phyloP scores from a whole-genome alignment of 192 early-diverging fungal species.

The Backusella tarrabulga region DNA sequence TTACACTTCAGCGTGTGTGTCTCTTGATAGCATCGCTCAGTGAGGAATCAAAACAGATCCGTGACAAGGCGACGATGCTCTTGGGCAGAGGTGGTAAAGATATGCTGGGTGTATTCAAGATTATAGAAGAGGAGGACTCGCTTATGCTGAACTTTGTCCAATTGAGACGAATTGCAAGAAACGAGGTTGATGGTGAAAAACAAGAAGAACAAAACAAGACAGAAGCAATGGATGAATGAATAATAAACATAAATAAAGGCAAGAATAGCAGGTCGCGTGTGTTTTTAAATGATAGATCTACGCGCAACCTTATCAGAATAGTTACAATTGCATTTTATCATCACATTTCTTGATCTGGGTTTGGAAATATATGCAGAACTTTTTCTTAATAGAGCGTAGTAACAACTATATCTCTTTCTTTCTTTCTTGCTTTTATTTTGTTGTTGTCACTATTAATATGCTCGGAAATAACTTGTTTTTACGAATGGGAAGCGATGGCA shows the following conservation, averaged over 20 bases:
- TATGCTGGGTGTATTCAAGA: conserved; percentile 12
- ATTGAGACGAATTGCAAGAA: conserved; percentile 20
- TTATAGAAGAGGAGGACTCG: conserved; percentile 28
- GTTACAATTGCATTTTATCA: too few relatives aligned
- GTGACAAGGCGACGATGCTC: conserved; percentile 10
- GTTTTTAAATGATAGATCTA: neutral
- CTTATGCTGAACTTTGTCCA: conserved; percentile 19
- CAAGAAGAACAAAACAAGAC: neutral
- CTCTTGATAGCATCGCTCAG: conserved; percentile 65
- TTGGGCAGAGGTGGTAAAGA: conserved; percentile 20
- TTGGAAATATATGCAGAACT: neutral
- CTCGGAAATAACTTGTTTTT: neutral
- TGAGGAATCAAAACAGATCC: conserved; percentile 43
- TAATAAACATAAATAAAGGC: neutral
- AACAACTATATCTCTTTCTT: too few relatives aligned
- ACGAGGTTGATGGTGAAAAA: neutral
- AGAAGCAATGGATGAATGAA: neutral
- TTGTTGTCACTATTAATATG: neutral
- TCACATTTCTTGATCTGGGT: neutral
- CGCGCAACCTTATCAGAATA: too few relatives aligned
- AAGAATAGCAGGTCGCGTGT: neutral
- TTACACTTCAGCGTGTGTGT: conserved; percentile 74
- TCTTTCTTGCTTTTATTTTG: too few relatives aligned
- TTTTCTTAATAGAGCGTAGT: too few relatives aligned
- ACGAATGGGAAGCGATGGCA: neutral